Evolutionary conservation across 108 stramenopile genomes (phyloP).

Genomic region (Seminavis robusta): DNA sequence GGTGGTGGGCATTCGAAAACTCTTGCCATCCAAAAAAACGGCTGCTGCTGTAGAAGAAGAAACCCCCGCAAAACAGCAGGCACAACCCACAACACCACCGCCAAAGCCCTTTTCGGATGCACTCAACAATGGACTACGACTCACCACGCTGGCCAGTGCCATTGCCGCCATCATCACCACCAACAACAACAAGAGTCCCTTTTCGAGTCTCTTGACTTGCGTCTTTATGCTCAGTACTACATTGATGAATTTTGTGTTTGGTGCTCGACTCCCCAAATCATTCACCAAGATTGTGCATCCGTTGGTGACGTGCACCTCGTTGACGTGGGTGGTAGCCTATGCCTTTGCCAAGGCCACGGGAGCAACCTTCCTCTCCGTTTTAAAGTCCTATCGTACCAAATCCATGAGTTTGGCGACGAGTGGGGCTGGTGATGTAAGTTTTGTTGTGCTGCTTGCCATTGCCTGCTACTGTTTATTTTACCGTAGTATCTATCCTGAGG

Average conservation of each 20-base stretch:
- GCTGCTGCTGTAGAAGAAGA: too few species aligned
- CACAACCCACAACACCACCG: neutral
- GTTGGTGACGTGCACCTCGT: slow-evolving; percentile 54
- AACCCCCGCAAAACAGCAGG: too few species aligned
- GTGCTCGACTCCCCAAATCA: slow-evolving; percentile 60
- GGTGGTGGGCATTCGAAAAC: slow-evolving; percentile 32
- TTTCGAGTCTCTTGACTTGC: slow-evolving; percentile 28
- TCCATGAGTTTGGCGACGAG: slow-evolving; percentile 26
- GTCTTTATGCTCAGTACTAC: slow-evolving; percentile 56
- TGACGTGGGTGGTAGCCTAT: slow-evolving; percentile 51
- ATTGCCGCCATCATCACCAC: slow-evolving; percentile 22
- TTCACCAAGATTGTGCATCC: slow-evolving; percentile 70
- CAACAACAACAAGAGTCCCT: slow-evolving; percentile 3
- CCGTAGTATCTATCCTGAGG: too few species aligned
- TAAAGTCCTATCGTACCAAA: slow-evolving; percentile 47
- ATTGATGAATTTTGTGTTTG: slow-evolving; percentile 63
- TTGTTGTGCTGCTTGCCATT: too few species aligned
- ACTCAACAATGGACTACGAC: slow-evolving; percentile 22
- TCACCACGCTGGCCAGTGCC: slow-evolving; percentile 28
- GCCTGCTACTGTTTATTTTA: too few species aligned
- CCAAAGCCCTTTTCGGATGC: slow-evolving; percentile 50
- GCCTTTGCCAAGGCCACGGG: slow-evolving; percentile 42
- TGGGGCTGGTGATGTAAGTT: slow-evolving; percentile 73
- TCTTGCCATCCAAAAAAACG: slow-evolving; percentile 16
- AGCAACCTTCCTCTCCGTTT: slow-evolving; percentile 37